Percentiles rank a stretch among this genome's conserved stretches.
Evolutionary conservation across 2,329 filamentous ascomycete species (phyloP).

Genomic region (Decorospora gaudefroyi): DNA sequence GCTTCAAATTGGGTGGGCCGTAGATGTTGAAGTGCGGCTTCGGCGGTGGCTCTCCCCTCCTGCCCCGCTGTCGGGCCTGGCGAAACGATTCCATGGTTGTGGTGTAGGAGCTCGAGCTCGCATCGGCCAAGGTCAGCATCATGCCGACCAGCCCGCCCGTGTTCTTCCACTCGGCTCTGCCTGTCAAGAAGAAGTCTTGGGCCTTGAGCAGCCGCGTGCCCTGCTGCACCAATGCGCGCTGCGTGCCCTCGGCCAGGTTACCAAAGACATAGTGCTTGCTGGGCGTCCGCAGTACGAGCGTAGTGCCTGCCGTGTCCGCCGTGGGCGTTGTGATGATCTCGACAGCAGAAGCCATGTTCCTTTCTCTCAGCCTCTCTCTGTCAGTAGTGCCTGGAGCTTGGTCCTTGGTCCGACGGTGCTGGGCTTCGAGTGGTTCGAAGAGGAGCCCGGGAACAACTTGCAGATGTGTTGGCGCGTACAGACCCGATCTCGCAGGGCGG

Average conservation of each 20-base stretch:
- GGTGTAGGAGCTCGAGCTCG: slow-evolving; percentile 54
- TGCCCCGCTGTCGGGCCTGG: slow-evolving; percentile 24
- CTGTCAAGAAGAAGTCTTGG: slow-evolving; percentile 81
- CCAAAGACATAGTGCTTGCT: slow-evolving; percentile 83
- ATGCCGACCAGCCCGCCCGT: slow-evolving; percentile 83
- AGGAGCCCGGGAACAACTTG: no score
- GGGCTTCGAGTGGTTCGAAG: slow-evolving; percentile 18
- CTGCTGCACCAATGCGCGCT: slow-evolving; percentile 73
- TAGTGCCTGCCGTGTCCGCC: slow-evolving; percentile 82
- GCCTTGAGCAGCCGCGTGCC: slow-evolving; percentile 67
- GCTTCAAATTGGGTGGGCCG: slow-evolving; percentile 77
- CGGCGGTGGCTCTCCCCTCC: slow-evolving; percentile 20
- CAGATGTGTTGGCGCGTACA: no score
- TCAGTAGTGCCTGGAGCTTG: background rate
- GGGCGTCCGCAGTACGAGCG: slow-evolving; percentile 72
- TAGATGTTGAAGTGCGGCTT: slow-evolving; percentile 61
- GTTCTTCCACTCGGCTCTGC: slow-evolving; percentile 73
- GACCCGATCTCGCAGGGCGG: no score
- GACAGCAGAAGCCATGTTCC: slow-evolving; percentile 70
- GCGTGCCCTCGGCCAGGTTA: slow-evolving; percentile 79
- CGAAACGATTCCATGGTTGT: slow-evolving; percentile 50
- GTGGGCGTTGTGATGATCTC: slow-evolving; percentile 82
- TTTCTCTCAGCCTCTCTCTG: background rate
- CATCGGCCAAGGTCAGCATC: slow-evolving; percentile 80
- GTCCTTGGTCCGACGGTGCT: background rate